A percentile compares a stretch with the other conserved stretches of the same genome.
These are phyloP conservation scores for Phlebopus sp. DNA, from an alignment of 1,284 basidiomycete species.

Conservation along the genomic window DNA sequence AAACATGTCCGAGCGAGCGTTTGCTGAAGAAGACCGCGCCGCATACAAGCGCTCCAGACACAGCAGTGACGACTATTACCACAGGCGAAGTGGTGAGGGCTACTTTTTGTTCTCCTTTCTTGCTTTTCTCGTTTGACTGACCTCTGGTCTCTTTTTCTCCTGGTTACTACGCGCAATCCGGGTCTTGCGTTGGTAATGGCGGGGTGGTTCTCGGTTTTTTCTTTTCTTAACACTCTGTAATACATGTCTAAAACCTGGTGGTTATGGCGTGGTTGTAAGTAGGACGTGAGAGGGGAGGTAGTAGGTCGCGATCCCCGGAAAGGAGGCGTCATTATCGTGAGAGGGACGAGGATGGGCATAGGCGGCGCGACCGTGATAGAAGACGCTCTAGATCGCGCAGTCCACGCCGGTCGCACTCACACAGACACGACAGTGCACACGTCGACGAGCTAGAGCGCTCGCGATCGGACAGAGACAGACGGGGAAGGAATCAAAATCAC, in stretches of 20 bases:
- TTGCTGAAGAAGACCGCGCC: not conserved
- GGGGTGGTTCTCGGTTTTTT: constrained; percentile 15
- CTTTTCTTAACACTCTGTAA: constrained; percentile 1
- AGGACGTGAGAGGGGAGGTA: constrained; percentile 14
- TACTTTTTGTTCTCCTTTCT: not conserved
- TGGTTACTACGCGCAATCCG: constrained; percentile 21
- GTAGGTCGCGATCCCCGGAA: too few relatives aligned
- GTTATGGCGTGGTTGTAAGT: not conserved
- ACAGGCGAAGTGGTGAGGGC: constrained; percentile 27
- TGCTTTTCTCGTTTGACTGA: too few relatives aligned
- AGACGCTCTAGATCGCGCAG: constrained; percentile 26
- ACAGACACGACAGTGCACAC: constrained; percentile 3
- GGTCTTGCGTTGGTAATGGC: constrained; percentile 8
- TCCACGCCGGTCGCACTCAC: constrained; percentile 9
- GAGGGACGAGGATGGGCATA: constrained; percentile 7
- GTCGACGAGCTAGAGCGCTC: constrained; percentile 2
- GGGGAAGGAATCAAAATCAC: constrained; percentile 17
- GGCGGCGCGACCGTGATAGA: constrained; percentile 5
- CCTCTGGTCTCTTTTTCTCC: constrained; percentile 13
- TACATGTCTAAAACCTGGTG: constrained; percentile 3
- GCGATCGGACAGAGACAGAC: constrained; percentile 2
- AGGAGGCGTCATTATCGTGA: constrained; percentile 4
- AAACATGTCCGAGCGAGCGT: constrained; percentile 12
- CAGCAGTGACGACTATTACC: constrained; percentile 7
- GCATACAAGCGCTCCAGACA: not conserved